Conservation (phyloP, 768 basidiomycete species). For the Suillus decipiens region DNA sequence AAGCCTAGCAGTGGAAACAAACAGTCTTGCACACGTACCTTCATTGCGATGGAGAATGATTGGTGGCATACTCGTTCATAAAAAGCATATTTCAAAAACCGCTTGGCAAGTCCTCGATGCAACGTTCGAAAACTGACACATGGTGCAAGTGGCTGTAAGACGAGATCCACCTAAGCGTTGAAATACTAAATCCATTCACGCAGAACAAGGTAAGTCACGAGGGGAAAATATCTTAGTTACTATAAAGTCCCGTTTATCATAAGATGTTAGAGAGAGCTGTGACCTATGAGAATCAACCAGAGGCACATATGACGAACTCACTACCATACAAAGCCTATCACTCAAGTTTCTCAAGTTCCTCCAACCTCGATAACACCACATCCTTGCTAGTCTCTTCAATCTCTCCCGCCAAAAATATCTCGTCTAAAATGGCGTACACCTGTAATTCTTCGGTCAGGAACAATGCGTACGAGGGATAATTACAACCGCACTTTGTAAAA, state of each 20-base stretch:
- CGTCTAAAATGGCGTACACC: constrained; percentile 98
- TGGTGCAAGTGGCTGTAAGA: neutral
- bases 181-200: neutral
- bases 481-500: constrained; percentile 80
- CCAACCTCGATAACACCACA: constrained; percentile 87
- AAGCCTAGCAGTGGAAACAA: neutral
- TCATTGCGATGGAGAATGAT: neutral
- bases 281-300: neutral
- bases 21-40: neutral
- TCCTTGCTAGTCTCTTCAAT: constrained; percentile 98
- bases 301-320: neutral
- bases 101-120: neutral
- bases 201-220: neutral
- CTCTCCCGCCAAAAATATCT: constrained; percentile 97
- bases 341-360: constrained; percentile 92
- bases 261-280: neutral
- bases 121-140: neutral
- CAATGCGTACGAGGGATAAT: constrained; percentile 9
- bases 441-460: constrained; percentile 28
- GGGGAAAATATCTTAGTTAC: neutral
- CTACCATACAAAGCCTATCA: constrained; percentile 34
- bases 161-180: neutral
- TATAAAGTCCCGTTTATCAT: constrained; percentile 1
- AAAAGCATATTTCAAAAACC: neutral
- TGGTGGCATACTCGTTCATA: neutral